Evolutionary conservation across 148 eudicot species (phyloP).

Genomic region (Cornus florida): DNA sequence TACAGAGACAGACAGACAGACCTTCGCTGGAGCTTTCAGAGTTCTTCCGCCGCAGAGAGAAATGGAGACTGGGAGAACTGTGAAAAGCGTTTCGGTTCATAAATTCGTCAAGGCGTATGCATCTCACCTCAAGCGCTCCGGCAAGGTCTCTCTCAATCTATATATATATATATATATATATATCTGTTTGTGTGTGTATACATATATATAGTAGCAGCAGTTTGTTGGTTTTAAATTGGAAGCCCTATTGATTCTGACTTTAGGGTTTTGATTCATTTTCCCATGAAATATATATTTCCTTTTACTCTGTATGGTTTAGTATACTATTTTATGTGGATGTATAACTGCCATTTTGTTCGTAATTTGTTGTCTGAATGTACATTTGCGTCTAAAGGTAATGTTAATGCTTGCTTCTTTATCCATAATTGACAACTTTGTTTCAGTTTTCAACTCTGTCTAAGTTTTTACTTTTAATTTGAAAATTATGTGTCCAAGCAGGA

Average conservation of each 20-base stretch:
- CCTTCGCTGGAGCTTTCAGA: background rate
- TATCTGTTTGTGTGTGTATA: background rate
- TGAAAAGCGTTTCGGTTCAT: slow-evolving; percentile 42
- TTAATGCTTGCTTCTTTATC: no score
- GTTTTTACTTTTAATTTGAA: no score
- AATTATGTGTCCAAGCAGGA: no score
- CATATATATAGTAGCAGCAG: background rate
- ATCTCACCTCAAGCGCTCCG: slow-evolving; percentile 51
- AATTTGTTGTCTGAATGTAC: no score
- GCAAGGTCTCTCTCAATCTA: slow-evolving; percentile 30
- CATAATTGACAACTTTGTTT: no score
- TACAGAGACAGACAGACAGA: no score
- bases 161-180: no score
- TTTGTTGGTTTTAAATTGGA: background rate
- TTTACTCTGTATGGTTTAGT: background rate
- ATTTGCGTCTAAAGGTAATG: no score
- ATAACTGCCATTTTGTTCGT: no score
- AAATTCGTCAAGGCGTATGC: slow-evolving; percentile 47
- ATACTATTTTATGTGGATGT: no score
- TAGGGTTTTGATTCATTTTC: background rate
- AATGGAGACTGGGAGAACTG: slow-evolving; percentile 34
- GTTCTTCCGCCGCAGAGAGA: background rate
- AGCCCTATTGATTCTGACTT: background rate
- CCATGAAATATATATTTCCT: background rate
- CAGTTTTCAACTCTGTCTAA: no score